Evolutionary conservation across 2,329 filamentous ascomycete genomes (phyloP), one percentile per base, ranked within the genome.

Genomic region (Bipolaris victoriae): DNA sequence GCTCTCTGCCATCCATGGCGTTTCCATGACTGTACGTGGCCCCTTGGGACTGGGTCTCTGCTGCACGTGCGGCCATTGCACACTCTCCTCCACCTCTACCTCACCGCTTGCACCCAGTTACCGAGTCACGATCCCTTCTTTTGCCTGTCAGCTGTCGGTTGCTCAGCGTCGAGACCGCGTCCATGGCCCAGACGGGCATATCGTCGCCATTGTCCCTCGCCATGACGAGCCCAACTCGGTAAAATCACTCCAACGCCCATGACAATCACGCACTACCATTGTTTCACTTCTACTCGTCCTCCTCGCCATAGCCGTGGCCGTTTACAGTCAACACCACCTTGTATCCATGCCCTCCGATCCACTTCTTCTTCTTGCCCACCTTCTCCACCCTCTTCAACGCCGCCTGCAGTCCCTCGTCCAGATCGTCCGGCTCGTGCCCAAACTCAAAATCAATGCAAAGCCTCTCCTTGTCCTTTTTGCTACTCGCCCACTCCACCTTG

Each of bases 311-410:
- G 37, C 64, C 67, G 43, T 50, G 59, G 20, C 69, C 70, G 55
- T 71, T 68, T 48, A 75, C 62, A 20, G 61, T 68, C 57, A 76
- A 36, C 50, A 61, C 20, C 15, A 76, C 68, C 41, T 69, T 75
- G 49, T 67, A 58, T 7, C 73, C 73, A 20, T 57, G 49, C 22
- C 66, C 72, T 16, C 58, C 67, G 11, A 69, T 57, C 76, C 76
- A 77, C 33, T 74, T 69, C 66, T 77, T 77, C 71, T 74, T 77
- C 71, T 77, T 77, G 4, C 76, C 76, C 33, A 69, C 67, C 59
- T 77, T 78, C 33, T 65, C 67, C 7, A 78, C 66, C 49, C 65
- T 70, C 49, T 49, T 65, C 49, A 77, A 49, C 7, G 70, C 70
- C 24, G 65, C 63, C 40, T 68, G 55, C 7, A 78, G 57, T 9